phyloP scores from a whole-genome alignment of 2,329 filamentous ascomycete species.

The Phialemonium atrogriseum region DNA sequence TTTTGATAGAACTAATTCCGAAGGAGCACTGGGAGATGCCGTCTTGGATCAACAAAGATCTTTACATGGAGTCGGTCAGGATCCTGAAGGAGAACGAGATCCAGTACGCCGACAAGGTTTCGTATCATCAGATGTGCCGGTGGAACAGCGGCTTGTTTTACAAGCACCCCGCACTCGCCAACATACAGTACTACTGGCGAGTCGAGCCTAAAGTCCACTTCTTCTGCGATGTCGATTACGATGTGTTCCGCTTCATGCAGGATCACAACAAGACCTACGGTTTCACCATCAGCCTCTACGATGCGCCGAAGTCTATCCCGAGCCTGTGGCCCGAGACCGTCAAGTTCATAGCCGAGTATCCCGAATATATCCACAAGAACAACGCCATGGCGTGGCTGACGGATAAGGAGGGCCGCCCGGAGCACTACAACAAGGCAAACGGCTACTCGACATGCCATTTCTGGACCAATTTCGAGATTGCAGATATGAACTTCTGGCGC shows the following conservation, averaged over 20 bases:
- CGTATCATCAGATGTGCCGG: conserved; percentile 98
- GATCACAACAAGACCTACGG: conserved; percentile 99
- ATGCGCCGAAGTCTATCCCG: conserved; percentile 77
- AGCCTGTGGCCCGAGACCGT: conserved; percentile 92
- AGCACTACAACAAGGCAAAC: conserved; percentile 72
- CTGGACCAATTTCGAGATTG: conserved; percentile 99
- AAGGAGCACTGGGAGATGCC: conserved; percentile 90
- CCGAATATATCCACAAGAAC: conserved; percentile 71
- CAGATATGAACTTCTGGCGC: conserved; percentile 86
- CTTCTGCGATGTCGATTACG: conserved; percentile 98
- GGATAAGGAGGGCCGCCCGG: conserved; percentile 66
- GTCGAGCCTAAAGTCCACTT: conserved; percentile 98
- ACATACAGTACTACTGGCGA: conserved; percentile 92
- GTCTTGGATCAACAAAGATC: conserved; percentile 81
- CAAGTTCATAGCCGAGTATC: conserved; percentile 81
- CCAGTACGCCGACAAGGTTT: conserved; percentile 81
- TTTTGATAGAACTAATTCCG: conserved; percentile 67
- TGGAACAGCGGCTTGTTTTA: conserved; percentile 99
- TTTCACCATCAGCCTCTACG: conserved; percentile 96
- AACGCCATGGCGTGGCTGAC: conserved; percentile 85
- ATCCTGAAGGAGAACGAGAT: conserved; percentile 77
- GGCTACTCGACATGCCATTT: conserved; percentile 98
- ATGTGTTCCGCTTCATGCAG: conserved; percentile 96
- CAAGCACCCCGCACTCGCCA: conserved; percentile 78
- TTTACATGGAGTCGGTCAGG: conserved; percentile 77